Conservation (phyloP, 208 protist species). For the Trypanosoma conorhini region DNA sequence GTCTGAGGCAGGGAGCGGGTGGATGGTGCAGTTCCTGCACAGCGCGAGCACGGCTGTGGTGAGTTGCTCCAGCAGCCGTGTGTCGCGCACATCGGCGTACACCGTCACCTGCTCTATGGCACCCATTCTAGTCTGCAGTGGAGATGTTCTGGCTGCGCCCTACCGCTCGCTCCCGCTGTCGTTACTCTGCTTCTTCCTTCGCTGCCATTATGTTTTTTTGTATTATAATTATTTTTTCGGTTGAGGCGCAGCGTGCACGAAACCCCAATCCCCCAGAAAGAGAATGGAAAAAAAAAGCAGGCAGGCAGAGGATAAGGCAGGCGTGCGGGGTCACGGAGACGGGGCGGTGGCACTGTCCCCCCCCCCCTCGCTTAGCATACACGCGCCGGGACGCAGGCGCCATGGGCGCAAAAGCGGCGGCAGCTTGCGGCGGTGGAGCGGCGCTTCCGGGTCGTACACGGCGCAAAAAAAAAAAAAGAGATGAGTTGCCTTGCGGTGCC, state of each 20-base stretch:
- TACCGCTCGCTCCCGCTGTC: not conserved
- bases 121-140: not conserved
- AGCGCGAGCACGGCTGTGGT: slow-evolving; percentile 5
- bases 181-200: not conserved
- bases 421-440: not conserved
- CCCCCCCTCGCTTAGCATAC: too few relatives aligned
- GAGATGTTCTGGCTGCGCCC: not conserved
- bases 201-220: not conserved
- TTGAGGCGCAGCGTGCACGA: not conserved
- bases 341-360: too few relatives aligned
- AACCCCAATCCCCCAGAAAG: not conserved
- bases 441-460: too few relatives aligned
- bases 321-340: too few relatives aligned
- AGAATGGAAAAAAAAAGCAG: not conserved
- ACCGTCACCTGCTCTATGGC: slow-evolving; percentile 22
- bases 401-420: too few relatives aligned
- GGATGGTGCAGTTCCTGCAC: slow-evolving; percentile 3
- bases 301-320: too few relatives aligned
- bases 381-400: too few relatives aligned
- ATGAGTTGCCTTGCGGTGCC: too few relatives aligned
- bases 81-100: slow-evolving; percentile 25
- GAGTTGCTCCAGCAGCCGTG: slow-evolving; percentile 16
- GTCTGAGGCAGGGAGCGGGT: not conserved
- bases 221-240: not conserved
- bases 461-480: too few relatives aligned